Evolutionary conservation across 495 filamentous ascomycete species (phyloP).

Genomic region (Physcia stellaris): DNA sequence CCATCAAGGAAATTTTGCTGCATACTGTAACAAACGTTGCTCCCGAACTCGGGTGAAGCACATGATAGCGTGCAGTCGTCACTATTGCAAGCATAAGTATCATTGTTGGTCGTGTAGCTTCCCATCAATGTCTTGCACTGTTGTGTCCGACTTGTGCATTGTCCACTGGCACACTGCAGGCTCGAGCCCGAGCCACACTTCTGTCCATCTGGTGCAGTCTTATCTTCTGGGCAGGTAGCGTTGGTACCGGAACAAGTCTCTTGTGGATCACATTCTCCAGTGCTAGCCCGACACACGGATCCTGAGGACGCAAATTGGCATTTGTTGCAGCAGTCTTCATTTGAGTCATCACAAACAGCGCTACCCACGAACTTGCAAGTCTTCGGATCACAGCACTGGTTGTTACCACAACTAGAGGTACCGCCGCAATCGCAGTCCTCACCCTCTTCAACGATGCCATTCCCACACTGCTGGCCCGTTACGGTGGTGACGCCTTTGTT

Average conservation of each 20-base stretch:
- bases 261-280: conserved; percentile 66
- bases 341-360: conserved; percentile 76
- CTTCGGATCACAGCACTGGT: conserved; percentile 69
- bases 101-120: conserved; percentile 55
- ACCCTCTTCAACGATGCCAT: conserved; percentile 88
- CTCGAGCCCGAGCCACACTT: conserved; percentile 45
- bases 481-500: conserved; percentile 82
- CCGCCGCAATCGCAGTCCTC: conserved; percentile 97
- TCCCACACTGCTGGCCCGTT: conserved; percentile 77
- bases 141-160: conserved; percentile 83
- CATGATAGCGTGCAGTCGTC: conserved; percentile 65
- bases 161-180: conserved; percentile 79
- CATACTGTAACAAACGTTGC: conserved; percentile 53
- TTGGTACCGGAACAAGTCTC: conserved; percentile 68
- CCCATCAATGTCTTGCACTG: conserved; percentile 87
- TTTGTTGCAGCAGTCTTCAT: conserved; percentile 74
- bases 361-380: conserved; percentile 76
- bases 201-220: conserved; percentile 53
- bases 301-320: conserved; percentile 59
- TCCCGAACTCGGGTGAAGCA: conserved; percentile 52
- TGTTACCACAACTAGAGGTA: conserved; percentile 47
- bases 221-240: conserved; percentile 61
- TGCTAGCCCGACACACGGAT: conserved; percentile 67
- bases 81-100: conserved; percentile 68
- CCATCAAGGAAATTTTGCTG: conserved; percentile 93